Percentiles rank a stretch among this genome's conserved stretches.
phyloP scores from a whole-genome alignment of 2,329 filamentous ascomycete species.

The Zarea fungicola region DNA sequence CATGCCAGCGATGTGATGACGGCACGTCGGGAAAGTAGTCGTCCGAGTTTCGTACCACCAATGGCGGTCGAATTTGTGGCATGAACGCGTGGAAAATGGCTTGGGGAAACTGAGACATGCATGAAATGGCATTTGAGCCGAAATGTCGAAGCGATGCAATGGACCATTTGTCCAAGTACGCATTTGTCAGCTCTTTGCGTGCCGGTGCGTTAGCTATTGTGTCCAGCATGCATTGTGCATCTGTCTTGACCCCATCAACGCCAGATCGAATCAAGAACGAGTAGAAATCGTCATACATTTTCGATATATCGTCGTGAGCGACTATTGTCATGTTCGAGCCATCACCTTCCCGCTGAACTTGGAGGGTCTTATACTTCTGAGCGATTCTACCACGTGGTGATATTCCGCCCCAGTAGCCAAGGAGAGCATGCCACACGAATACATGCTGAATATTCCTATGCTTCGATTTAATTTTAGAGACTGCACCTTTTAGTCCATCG shows the following conservation, averaged over 20 bases:
- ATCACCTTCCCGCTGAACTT: constrained; percentile 45
- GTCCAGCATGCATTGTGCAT: constrained; percentile 87
- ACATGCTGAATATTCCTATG: constrained; percentile 75
- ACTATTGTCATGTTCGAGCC: constrained; percentile 61
- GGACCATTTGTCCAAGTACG: constrained; percentile 84
- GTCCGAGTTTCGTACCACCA: constrained; percentile 79
- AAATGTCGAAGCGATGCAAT: constrained; percentile 75
- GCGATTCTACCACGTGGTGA: constrained; percentile 69
- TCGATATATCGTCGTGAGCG: constrained; percentile 64
- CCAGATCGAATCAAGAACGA: constrained; percentile 67
- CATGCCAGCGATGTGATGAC: constrained; percentile 84
- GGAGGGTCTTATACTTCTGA: constrained; percentile 69
- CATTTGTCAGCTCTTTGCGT: constrained; percentile 64
- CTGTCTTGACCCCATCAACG: constrained; percentile 85
- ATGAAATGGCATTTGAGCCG: constrained; percentile 72
- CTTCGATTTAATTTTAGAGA: constrained; percentile 61
- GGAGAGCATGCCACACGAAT: constrained; percentile 88
- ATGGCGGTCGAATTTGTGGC: constrained; percentile 65
- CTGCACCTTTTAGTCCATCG: constrained; percentile 65
- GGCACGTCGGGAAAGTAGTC: constrained; percentile 86
- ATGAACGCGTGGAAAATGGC: constrained; percentile 82
- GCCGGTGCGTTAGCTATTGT: constrained; percentile 62
- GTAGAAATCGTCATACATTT: constrained; percentile 91
- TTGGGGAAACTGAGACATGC: constrained; percentile 89
- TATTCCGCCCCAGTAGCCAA: constrained; percentile 90